Evolutionary conservation across 768 basidiomycete genomes (phyloP), one percentile per base, ranked within the genome.

Genomic region (Suillus lakei): DNA sequence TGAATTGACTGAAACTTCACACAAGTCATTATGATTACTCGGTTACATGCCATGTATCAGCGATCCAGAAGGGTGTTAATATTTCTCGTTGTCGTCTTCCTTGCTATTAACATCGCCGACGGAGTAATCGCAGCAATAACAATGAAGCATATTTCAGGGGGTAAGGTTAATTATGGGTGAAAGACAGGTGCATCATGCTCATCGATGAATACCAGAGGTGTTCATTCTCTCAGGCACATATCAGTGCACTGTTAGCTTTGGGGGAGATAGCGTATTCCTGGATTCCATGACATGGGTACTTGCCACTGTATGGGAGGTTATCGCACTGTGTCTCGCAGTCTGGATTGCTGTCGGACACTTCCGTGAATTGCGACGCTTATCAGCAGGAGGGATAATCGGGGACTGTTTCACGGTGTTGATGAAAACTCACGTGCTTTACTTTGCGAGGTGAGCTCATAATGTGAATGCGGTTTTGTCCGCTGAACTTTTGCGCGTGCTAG

Each of bases 361-460:
- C 30, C 30, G 51, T 30, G 51, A 53, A 53, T 21, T 53, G 10
- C 51, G 30, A 10, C 30, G 18, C 28, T 32, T 9, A 30, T 53
- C 51, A 5, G 30, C 51, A 53, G 10, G 30, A 21, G 28, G 30
- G 21, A 32, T 53, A 3, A 10, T 53, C 51, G 51, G 18, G 18
- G 51, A 53, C 51, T 53, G 18, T 53, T 53, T 32, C 18, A 53
- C 51, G 30, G 51, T 53, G 18, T 53, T 53, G 18, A 53, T 53
- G 0, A 30, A 53, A 32, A 32, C 51, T 30, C 30, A 53, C 9
- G 4, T 53, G 10, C 18, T 32, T 53, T 53, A 30, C 18, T 53
- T 53, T 53, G 51, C 18, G 10, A 21, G 28, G 51, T 53, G 51
- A 53, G 51, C 2, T 53, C 10, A 32, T 32, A 5, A 21, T 32